Evolutionary conservation across 1,284 basidiomycete genomes (phyloP).

Genomic region (Ceratorhiza oryzae-sativae): DNA sequence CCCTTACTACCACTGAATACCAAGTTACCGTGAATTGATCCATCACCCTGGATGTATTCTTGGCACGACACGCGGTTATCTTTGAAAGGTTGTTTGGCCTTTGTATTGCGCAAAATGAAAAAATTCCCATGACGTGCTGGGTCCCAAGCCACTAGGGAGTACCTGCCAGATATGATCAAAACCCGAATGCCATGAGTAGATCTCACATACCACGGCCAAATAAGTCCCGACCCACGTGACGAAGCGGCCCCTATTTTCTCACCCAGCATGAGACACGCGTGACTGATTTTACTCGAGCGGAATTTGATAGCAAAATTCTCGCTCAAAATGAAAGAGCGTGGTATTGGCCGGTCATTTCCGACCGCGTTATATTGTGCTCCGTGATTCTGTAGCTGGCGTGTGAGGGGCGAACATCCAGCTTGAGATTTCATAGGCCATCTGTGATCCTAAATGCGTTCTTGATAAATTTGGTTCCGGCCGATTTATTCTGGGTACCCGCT

Average conservation of each 20-base stretch:
- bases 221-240: slow-evolving; percentile 26
- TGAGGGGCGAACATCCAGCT: neutral
- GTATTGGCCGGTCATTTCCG: slow-evolving; percentile 18
- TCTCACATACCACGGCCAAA: slow-evolving; percentile 4
- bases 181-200: neutral
- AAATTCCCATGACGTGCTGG: neutral
- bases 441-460: neutral
- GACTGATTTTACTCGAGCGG: neutral
- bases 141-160: neutral
- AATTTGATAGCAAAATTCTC: slow-evolving; percentile 1
- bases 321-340: slow-evolving; percentile 7
- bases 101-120: neutral
- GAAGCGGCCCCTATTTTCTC: slow-evolving; percentile 6
- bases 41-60: neutral
- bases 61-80: neutral
- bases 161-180: neutral
- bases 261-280: neutral
- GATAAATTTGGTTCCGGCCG: neutral
- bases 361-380: neutral
- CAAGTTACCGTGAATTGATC: slow-evolving; percentile 34
- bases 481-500: neutral
- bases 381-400: neutral
- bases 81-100: neutral
- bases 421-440: neutral
- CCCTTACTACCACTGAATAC: slow-evolving; percentile 34